These are phyloP conservation scores for Daldinia bambusicola DNA, from an alignment of 495 filamentous ascomycete species.

Conservation along the genomic window DNA sequence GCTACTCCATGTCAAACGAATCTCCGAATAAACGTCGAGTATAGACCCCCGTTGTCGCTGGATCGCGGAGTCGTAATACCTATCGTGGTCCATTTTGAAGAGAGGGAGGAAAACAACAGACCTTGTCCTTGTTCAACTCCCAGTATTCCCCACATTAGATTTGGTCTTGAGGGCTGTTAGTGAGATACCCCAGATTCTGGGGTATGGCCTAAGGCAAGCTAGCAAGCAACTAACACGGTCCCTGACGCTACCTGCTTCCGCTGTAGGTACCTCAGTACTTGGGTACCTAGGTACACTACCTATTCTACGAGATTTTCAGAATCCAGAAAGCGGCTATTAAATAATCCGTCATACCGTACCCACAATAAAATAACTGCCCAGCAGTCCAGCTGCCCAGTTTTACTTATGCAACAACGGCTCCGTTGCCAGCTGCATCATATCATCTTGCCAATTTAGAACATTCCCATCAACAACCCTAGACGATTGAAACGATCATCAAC, in stretches of 20 bases:
- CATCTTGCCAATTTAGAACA: slow-evolving; percentile 13
- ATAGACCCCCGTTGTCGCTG: neutral
- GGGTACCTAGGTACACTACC: neutral
- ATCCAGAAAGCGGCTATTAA: neutral
- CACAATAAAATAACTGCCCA: neutral
- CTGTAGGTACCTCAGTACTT: slow-evolving; percentile 1
- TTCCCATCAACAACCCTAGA: neutral
- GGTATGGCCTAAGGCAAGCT: slow-evolving; percentile 11
- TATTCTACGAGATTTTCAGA: too few relatives aligned
- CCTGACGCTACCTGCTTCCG: neutral
- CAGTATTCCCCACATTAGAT: slow-evolving; percentile 18
- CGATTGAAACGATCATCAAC: slow-evolving; percentile 1
- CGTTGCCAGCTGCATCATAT: slow-evolving; percentile 7
- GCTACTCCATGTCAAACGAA: neutral
- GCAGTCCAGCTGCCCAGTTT: too few relatives aligned
- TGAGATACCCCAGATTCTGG: slow-evolving; percentile 30
- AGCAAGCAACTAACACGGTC: neutral
- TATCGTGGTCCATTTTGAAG: neutral
- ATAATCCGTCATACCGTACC: slow-evolving; percentile 2
- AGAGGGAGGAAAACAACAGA: neutral
- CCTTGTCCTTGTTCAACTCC: neutral
- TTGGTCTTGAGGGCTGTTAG: neutral
- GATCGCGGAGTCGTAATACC: neutral
- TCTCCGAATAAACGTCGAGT: neutral
- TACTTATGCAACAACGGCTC: neutral